Conservation (phyloP, 495 filamentous ascomycete species). For the Lasiosphaeria miniovina region DNA sequence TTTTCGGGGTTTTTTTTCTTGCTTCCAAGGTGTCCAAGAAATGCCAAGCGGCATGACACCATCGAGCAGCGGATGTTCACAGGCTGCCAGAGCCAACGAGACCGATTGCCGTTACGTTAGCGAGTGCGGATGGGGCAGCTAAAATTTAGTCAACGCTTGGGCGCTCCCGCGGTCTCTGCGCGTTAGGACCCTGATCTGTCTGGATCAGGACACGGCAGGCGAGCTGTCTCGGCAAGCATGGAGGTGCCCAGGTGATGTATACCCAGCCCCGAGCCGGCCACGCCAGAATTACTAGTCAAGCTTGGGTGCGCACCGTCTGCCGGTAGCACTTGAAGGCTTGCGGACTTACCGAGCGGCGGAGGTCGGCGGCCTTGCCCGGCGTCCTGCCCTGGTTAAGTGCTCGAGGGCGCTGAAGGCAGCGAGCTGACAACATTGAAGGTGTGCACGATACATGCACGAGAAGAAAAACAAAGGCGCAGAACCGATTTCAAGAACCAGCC, state of each 20-base stretch:
- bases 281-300: slow-evolving; percentile 3
- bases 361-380: no score
- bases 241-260: slow-evolving; percentile 22
- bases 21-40: slow-evolving; percentile 1
- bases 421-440: no score
- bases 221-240: slow-evolving; percentile 6
- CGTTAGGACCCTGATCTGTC: no score
- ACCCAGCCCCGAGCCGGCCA: slow-evolving; percentile 12
- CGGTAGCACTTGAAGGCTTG: background rate
- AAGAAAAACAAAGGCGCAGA: no score
- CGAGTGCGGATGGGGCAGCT: slow-evolving; percentile 4
- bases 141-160: slow-evolving; percentile 3
- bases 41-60: slow-evolving; percentile 23
- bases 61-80: slow-evolving; percentile 17
- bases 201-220: no score
- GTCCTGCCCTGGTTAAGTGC: background rate
- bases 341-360: background rate
- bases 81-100: slow-evolving; percentile 16
- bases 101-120: slow-evolving; percentile 19
- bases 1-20: slow-evolving; percentile 10
- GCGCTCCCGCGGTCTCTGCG: slow-evolving; percentile 5
- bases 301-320: no score
- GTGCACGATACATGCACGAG: no score
- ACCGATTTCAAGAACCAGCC: no score
- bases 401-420: background rate